Percentiles rank a stretch among this genome's conserved stretches.
These are phyloP conservation scores for Aureobasidium sp. DNA, from an alignment of 2,329 filamentous ascomycete genomes.

Conservation along the genomic window DNA sequence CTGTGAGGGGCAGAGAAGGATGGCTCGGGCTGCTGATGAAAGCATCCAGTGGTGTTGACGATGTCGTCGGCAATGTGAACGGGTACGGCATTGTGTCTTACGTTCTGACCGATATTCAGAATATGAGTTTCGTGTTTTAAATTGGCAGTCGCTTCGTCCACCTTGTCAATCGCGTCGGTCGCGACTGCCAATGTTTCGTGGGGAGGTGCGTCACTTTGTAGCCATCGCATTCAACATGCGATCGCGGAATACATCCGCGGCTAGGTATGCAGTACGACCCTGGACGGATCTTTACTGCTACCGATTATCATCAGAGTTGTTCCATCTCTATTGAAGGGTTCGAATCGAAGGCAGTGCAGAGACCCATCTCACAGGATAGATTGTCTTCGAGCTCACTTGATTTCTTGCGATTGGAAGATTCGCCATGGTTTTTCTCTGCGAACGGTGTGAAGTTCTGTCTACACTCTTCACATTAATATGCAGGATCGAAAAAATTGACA, in stretches of 20 bases:
- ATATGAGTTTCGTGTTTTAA: too few species aligned
- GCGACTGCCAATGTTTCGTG: not conserved
- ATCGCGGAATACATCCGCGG: not conserved
- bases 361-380: too few species aligned
- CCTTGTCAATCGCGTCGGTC: not conserved
- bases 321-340: too few species aligned
- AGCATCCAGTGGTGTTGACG: slow-evolving; percentile 70
- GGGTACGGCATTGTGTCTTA: slow-evolving; percentile 71
- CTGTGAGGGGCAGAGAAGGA: slow-evolving; percentile 74
- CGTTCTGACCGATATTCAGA: not conserved
- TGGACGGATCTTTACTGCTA: not conserved
- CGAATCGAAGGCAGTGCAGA: too few species aligned
- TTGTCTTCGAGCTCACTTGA: too few species aligned
- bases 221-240: not conserved
- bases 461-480: too few species aligned
- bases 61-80: slow-evolving; percentile 82
- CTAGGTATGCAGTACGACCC: not conserved
- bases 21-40: slow-evolving; percentile 73
- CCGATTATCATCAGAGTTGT: not conserved
- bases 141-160: not conserved
- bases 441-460: not conserved
- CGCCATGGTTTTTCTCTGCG: too few species aligned
- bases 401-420: too few species aligned
- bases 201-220: not conserved
- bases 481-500: too few species aligned